Percentiles rank a stretch among this genome's conserved stretches.
Evolutionary conservation across 495 filamentous ascomycete species (phyloP).

Genomic region (Trichoderma reesei): DNA sequence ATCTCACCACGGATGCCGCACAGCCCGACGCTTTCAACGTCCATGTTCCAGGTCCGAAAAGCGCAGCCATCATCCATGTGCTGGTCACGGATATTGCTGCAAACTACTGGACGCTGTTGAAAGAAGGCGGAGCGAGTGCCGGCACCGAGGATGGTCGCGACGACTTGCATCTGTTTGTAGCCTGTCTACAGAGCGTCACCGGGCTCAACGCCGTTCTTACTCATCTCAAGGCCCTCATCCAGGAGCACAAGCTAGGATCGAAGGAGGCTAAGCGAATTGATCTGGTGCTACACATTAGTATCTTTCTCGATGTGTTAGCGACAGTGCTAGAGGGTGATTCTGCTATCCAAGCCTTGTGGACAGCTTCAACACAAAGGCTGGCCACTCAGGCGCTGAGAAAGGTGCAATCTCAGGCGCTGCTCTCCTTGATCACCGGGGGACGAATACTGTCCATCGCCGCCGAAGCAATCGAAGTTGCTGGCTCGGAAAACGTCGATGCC

Average conservation of each 20-base stretch:
- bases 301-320: conserved; percentile 37
- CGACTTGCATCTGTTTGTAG: conserved; percentile 40
- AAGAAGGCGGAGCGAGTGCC: conserved; percentile 27
- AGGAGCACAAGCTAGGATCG: conserved; percentile 29
- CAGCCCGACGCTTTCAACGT: conserved; percentile 44
- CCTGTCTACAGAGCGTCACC: conserved; percentile 60
- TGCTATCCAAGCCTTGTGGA: conserved; percentile 47
- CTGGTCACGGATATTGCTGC: conserved; percentile 62
- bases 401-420: conserved; percentile 31
- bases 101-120: conserved; percentile 63
- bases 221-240: conserved; percentile 45
- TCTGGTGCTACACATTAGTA: conserved; percentile 28
- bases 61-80: conserved; percentile 59
- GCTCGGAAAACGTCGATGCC: conserved; percentile 17
- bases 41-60: conserved; percentile 48
- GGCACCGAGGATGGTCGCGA: conserved; percentile 10
- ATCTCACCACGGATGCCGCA: conserved; percentile 31
- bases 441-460: conserved; percentile 62
- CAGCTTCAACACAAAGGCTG: conserved; percentile 12
- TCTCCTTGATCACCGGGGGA: conserved; percentile 54
- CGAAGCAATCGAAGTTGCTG: conserved; percentile 55
- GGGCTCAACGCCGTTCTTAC: conserved; percentile 62
- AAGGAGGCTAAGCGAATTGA: conserved; percentile 27
- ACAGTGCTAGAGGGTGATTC: conserved; percentile 46
- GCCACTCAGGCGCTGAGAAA: conserved; percentile 11